Percentiles rank a stretch among this genome's conserved stretches.
Evolutionary conservation across 2,329 filamentous ascomycete species (phyloP).

Genomic region (Zymoseptoria ardabiliae): DNA sequence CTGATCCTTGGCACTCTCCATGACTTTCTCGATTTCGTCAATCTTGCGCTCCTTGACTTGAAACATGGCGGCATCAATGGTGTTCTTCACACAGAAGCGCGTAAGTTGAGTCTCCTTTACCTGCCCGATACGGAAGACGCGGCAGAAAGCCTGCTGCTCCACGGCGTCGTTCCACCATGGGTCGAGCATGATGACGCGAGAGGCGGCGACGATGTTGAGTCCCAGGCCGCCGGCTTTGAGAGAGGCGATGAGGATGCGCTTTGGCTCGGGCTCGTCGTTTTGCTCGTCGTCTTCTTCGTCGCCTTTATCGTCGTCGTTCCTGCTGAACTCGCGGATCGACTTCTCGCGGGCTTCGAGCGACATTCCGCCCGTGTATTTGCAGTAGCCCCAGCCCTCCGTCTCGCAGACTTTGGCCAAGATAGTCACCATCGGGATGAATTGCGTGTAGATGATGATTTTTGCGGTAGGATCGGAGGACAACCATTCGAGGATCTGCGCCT

Average conservation of each 20-base stretch:
- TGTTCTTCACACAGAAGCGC: conserved; percentile 48
- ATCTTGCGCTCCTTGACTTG: conserved; percentile 51
- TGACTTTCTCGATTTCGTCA: conserved; percentile 23
- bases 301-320: background rate
- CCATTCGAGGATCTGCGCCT: conserved; percentile 41
- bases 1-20: conserved; percentile 33
- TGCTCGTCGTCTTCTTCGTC: background rate
- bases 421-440: conserved; percentile 48
- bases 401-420: conserved; percentile 47
- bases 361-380: conserved; percentile 47
- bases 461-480: conserved; percentile 36
- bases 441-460: conserved; percentile 53
- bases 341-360: conserved; percentile 37
- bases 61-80: conserved; percentile 52
- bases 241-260: conserved; percentile 47
- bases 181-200: conserved; percentile 41
- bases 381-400: conserved; percentile 42
- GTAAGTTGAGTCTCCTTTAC: conserved; percentile 51
- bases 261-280: background rate
- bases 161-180: conserved; percentile 51
- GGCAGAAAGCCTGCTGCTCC: conserved; percentile 42
- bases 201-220: conserved; percentile 54
- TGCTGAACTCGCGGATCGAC: conserved; percentile 41
- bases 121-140: conserved; percentile 61
- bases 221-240: conserved; percentile 51